phyloP scores from a whole-genome alignment of 2,329 filamentous ascomycete species.

The Karstenula rhodostoma region DNA sequence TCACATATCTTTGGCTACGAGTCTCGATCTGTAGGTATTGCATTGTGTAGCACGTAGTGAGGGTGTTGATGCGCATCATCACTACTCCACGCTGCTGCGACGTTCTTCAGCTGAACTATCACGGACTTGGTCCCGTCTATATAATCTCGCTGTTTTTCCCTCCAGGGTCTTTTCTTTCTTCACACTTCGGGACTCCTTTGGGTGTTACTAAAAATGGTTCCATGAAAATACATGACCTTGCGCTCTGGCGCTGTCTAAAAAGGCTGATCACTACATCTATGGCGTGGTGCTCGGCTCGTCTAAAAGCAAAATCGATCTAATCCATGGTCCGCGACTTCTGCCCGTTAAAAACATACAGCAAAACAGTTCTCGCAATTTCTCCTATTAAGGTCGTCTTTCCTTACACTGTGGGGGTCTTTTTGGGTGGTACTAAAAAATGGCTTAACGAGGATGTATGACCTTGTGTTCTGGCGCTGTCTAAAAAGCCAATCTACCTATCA shows the following conservation, averaged over 20 bases:
- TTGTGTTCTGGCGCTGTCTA: no score
- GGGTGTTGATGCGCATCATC: not conserved
- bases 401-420: no score
- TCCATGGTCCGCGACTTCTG: no score
- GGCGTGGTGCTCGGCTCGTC: not conserved
- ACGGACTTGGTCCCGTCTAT: not conserved
- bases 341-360: no score
- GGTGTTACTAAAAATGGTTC: not conserved
- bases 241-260: not conserved
- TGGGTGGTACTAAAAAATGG: no score
- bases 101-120: not conserved
- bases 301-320: no score
- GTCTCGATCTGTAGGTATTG: not conserved
- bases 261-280: not conserved
- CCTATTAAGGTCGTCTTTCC: no score
- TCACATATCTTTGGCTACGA: not conserved
- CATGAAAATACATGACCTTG: not conserved
- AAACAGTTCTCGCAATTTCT: no score
- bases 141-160: not conserved
- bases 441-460: no score
- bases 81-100: not conserved
- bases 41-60: no score
- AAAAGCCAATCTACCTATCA: no score
- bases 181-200: not conserved
- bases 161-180: not conserved